Evolutionary conservation across 345 rosid species (phyloP).

Genomic region (Acer negundo): DNA sequence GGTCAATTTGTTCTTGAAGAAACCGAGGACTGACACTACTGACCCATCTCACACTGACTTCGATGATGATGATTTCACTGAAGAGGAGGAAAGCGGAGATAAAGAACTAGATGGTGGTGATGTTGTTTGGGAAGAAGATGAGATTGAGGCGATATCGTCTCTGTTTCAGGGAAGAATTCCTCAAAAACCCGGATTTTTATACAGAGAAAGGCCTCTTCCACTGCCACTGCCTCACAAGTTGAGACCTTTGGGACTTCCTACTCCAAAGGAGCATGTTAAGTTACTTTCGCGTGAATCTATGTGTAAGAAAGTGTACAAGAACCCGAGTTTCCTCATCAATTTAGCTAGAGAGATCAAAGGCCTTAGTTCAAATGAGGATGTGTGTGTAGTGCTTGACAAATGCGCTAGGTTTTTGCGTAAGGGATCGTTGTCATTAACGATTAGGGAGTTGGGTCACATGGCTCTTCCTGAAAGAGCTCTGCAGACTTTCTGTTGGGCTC

Average conservation of each 20-base stretch:
- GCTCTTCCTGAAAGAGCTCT: slow-evolving; percentile 74
- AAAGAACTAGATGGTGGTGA: slow-evolving; percentile 9
- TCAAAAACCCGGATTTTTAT: slow-evolving; percentile 62
- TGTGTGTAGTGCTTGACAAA: slow-evolving; percentile 53
- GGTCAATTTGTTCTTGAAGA: slow-evolving; percentile 70
- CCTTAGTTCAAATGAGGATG: slow-evolving; percentile 49
- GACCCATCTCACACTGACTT: slow-evolving; percentile 21
- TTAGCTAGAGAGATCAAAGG: slow-evolving; percentile 69
- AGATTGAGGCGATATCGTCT: slow-evolving; percentile 75
- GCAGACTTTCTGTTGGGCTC: slow-evolving; percentile 85
- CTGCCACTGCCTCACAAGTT: slow-evolving; percentile 77
- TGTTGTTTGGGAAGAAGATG: slow-evolving; percentile 63
- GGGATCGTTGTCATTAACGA: slow-evolving; percentile 69
- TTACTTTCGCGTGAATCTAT: slow-evolving; percentile 40
- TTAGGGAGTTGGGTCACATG: slow-evolving; percentile 84
- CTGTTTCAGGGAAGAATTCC: slow-evolving; percentile 78
- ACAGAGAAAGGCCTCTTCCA: slow-evolving; percentile 70
- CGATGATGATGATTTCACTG: slow-evolving; percentile 13
- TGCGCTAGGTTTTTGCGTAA: slow-evolving; percentile 64
- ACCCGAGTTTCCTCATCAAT: slow-evolving; percentile 60
- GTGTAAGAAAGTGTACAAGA: slow-evolving; percentile 48
- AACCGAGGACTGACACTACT: slow-evolving; percentile 37
- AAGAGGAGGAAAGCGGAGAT: slow-evolving; percentile 25
- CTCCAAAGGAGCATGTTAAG: slow-evolving; percentile 49
- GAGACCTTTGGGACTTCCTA: slow-evolving; percentile 67